Conservation (phyloP, 2,329 filamentous ascomycete genomes). For the Sclerotinia sclerotiorum region DNA sequence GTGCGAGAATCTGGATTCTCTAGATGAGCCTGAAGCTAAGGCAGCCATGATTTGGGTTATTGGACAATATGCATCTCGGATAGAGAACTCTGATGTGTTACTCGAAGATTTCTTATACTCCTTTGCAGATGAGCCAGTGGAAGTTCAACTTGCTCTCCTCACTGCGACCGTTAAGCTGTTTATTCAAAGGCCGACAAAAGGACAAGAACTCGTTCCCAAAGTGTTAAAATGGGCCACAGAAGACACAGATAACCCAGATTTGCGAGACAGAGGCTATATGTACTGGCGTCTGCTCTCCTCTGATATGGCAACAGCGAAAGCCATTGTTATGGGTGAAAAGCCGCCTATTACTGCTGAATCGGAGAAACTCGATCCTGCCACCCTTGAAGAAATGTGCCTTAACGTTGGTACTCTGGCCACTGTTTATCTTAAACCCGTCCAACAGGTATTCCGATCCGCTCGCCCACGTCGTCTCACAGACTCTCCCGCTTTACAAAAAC, state of each 20-base stretch:
- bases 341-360: conserved; percentile 94
- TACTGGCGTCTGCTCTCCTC: conserved; percentile 97
- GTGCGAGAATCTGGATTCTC: conserved; percentile 91
- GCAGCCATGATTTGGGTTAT: conserved; percentile 99
- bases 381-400: conserved; percentile 94
- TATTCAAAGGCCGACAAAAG: conserved; percentile 93
- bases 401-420: conserved; percentile 95
- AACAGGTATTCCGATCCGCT: conserved; percentile 91
- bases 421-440: conserved; percentile 95
- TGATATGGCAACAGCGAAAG: conserved; percentile 81
- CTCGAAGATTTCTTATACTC: conserved; percentile 94
- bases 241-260: conserved; percentile 97
- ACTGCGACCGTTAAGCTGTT: conserved; percentile 98
- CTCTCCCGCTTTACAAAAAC: conserved; percentile 80
- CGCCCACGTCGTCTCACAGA: conserved; percentile 76
- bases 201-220: conserved; percentile 87
- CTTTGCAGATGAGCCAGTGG: conserved; percentile 90
- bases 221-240: conserved; percentile 98
- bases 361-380: conserved; percentile 86
- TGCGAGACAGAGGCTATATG: conserved; percentile 96
- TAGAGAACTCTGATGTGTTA: conserved; percentile 92
- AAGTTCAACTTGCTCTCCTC: conserved; percentile 90
- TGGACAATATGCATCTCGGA: conserved; percentile 93
- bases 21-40: conserved; percentile 97
- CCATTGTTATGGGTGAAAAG: conserved; percentile 96